Conservation (phyloP, 176 grass and related monocot genomes). For the Melocanna baccifera region DNA sequence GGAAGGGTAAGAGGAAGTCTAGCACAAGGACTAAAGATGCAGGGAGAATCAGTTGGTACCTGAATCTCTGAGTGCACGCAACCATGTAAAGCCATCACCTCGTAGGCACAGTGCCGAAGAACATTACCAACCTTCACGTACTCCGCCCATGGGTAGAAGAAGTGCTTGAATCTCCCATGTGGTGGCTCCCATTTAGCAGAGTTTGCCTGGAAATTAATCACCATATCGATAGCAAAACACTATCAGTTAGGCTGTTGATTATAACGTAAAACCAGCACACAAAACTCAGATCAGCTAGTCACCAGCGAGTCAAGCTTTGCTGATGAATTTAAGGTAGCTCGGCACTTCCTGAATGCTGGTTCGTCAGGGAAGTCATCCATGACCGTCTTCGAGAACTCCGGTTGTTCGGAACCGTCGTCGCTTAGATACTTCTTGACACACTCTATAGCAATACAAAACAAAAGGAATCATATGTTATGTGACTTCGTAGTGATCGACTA, state of each 20-base stretch:
- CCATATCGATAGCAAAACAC: background rate
- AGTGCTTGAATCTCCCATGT: constrained; percentile 72
- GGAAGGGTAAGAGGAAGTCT: background rate
- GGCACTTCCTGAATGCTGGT: constrained; percentile 64
- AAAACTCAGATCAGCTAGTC: background rate
- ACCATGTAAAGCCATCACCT: constrained; percentile 80
- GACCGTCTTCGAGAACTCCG: constrained; percentile 69
- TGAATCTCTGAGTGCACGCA: constrained; percentile 83
- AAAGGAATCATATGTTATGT: constrained; percentile 1
- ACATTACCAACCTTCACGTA: constrained; percentile 65
- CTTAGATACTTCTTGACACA: constrained; percentile 83
- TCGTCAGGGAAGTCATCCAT: constrained; percentile 71
- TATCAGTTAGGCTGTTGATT: background rate
- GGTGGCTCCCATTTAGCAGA: constrained; percentile 91
- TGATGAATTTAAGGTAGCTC: constrained; percentile 60
- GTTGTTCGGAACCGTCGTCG: constrained; percentile 58
- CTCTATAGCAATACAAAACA: constrained; percentile 43
- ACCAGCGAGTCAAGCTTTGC: constrained; percentile 76
- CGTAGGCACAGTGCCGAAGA: constrained; percentile 68
- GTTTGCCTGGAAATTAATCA: constrained; percentile 45
- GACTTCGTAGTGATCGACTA: constrained; percentile 5
- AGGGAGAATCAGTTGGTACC: constrained; percentile 33
- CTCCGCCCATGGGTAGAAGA: constrained; percentile 68
- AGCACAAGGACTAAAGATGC: background rate
- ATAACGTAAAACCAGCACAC: background rate